Evolutionary conservation across 1,284 basidiomycete genomes (phyloP), one percentile per base, ranked within the genome.

Genomic region (Trametes versicolor): DNA sequence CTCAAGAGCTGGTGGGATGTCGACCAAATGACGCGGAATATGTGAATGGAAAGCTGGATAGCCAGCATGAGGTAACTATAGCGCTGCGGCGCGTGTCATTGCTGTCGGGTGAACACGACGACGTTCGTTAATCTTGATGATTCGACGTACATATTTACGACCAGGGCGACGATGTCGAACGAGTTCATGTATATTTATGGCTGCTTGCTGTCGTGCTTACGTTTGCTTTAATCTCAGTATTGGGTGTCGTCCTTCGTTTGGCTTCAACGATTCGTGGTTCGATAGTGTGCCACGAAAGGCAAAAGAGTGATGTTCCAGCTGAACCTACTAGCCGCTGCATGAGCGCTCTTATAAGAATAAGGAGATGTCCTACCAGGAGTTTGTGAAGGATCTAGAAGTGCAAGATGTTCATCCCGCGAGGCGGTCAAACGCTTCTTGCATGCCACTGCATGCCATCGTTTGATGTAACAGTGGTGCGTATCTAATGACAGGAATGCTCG

Each of bases 1-100:
- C 78, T 89, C 54, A 82, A 80, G 66, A 84, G 80, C 73, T 89
- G 87, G 87, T 81, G 80, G 70, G 79, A 85, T 34, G 82, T 87
- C 32, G 84, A 87, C 67, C 58, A 71, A 45, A 64, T 71, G 23
- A 80, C 78, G 8, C 69, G 77, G 39, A 32, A 48, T 21, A 32
- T 49, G n/a, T 49, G 49, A 61, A 29, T 37, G 23, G 19, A 34
- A 19, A 39, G 34, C 19, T 8, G 17, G 6, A 15, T 25, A 15
- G 23, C n/a, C 32, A 34, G 49, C 27, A n/a, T 51, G 8, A 15
- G 27, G 27, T 17, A 29, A 10, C 32, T 36, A 51, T 51, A 29
- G 37, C 37, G 37, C 37, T 13, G 37, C 13, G 37, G 37, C 37
- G 37, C 37, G 37, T 12, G 13, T 39, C 8, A 6, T 17, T 39